A percentile compares a stretch with the other conserved stretches of the same genome.
Evolutionary conservation across 345 rosid species (phyloP).

Genomic region (Populus nigra): DNA sequence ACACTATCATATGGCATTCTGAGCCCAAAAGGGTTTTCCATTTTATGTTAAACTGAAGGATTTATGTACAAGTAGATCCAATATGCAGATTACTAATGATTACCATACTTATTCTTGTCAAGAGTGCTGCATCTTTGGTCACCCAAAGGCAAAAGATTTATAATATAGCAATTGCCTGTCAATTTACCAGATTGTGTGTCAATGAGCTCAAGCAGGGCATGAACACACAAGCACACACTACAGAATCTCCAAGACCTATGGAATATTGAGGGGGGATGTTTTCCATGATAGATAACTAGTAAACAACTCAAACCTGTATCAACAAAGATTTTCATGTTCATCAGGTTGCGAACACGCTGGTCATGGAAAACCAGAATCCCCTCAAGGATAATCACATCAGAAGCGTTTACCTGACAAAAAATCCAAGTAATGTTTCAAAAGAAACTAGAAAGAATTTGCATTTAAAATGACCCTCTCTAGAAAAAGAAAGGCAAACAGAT

Average conservation of each 20-base stretch:
- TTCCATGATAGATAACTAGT: slow-evolving; percentile 8
- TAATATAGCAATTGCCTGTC: not conserved
- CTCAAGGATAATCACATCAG: slow-evolving; percentile 96
- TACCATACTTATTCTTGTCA: not conserved
- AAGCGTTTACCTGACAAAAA: slow-evolving; percentile 76
- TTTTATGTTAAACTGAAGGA: not conserved
- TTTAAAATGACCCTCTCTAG: not conserved
- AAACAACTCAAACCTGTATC: slow-evolving; percentile 67
- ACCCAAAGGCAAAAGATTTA: not conserved
- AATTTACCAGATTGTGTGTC: not conserved
- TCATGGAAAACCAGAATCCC: slow-evolving; percentile 97
- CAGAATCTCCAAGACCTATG: not conserved
- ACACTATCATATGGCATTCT: not conserved
- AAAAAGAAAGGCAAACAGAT: not conserved
- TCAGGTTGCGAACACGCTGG: slow-evolving; percentile 76
- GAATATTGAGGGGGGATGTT: not conserved
- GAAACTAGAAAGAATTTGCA: not conserved
- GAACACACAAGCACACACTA: not conserved
- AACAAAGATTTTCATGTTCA: slow-evolving; percentile 98
- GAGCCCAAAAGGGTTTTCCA: not conserved
- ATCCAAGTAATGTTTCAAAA: not conserved
- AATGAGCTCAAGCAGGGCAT: not conserved
- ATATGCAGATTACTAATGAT: not conserved
- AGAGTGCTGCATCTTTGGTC: not conserved
- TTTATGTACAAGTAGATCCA: not conserved